A percentile compares a stretch with the other conserved stretches of the same genome.
These are phyloP conservation scores for Aegilops tauschii DNA, from an alignment of 176 grass and related monocot genomes.

Conservation along the genomic window DNA sequence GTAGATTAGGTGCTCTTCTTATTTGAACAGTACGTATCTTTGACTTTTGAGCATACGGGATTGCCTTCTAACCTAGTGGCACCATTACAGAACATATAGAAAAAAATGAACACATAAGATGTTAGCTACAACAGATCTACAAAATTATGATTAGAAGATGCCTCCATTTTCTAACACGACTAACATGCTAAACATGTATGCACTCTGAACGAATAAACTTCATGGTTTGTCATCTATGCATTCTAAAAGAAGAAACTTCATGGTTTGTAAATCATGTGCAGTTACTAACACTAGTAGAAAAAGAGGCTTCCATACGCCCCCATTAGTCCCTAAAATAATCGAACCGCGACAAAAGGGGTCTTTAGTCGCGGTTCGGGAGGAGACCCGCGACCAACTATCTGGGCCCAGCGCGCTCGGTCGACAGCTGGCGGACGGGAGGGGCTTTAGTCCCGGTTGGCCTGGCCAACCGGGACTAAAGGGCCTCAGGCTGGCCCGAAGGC, in stretches of 20 bases:
- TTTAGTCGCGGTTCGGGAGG: too few species aligned
- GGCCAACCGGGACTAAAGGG: too few species aligned
- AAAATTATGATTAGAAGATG: neutral
- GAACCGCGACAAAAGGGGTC: too few species aligned
- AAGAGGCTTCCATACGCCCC: too few species aligned
- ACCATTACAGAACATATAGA: neutral
- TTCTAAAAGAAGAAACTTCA: neutral
- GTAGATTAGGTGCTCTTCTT: neutral
- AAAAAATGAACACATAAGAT: neutral
- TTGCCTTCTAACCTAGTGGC: conserved; percentile 20
- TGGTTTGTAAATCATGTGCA: neutral
- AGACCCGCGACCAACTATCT: too few species aligned
- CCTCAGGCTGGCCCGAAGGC: too few species aligned
- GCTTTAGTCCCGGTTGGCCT: too few species aligned
- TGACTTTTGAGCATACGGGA: neutral
- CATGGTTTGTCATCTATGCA: too few species aligned
- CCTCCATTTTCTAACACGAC: neutral
- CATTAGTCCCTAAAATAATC: too few species aligned
- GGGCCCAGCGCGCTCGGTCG: too few species aligned
- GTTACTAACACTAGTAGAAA: neutral
- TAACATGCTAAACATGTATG: neutral
- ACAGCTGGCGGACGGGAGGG: too few species aligned
- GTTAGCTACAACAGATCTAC: neutral
- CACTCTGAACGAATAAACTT: neutral
- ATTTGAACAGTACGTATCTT: neutral